Evolutionary conservation across 2,329 filamentous ascomycete genomes (phyloP).

Genomic region (Boeremia lycopersici): DNA sequence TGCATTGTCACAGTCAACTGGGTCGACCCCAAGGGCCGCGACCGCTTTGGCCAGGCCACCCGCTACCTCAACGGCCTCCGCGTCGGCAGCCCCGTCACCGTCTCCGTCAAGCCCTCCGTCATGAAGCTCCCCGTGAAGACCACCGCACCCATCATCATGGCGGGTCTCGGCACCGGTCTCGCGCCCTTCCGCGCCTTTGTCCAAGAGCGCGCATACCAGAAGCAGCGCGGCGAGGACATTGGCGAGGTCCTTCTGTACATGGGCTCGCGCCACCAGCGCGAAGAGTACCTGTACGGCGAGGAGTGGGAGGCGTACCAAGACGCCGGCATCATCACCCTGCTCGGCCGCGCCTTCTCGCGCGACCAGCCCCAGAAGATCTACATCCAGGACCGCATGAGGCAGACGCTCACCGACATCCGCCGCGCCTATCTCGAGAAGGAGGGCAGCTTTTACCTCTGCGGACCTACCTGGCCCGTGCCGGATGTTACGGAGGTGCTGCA

Average conservation of each 20-base stretch:
- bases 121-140: conserved; percentile 95
- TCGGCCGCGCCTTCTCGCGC: conserved; percentile 92
- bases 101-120: conserved; percentile 95
- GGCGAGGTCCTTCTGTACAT: conserved; percentile 94
- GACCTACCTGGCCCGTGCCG: conserved; percentile 97
- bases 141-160: conserved; percentile 96
- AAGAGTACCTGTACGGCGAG: conserved; percentile 98
- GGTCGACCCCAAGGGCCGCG: conserved; percentile 85
- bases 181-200: conserved; percentile 99
- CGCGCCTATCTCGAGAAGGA: conserved; percentile 86
- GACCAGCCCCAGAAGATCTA: conserved; percentile 99
- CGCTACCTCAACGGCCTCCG: conserved; percentile 81
- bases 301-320: conserved; percentile 99
- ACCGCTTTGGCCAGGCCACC: conserved; percentile 91
- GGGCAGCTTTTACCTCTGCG: conserved; percentile 95
- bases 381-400: conserved; percentile 96
- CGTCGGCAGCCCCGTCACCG: conserved; percentile 80
- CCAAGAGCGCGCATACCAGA: conserved; percentile 97
- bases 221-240: conserved; percentile 94
- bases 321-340: conserved; percentile 90
- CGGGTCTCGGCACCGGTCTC: conserved; percentile 94
- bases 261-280: conserved; percentile 93
- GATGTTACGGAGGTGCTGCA: conserved; percentile 93
- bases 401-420: conserved; percentile 81
- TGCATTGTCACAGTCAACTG: conserved; percentile 98